These are phyloP conservation scores for Pichia sp. DNA, from an alignment of 1,139 yeast genomes.

Conservation along the genomic window DNA sequence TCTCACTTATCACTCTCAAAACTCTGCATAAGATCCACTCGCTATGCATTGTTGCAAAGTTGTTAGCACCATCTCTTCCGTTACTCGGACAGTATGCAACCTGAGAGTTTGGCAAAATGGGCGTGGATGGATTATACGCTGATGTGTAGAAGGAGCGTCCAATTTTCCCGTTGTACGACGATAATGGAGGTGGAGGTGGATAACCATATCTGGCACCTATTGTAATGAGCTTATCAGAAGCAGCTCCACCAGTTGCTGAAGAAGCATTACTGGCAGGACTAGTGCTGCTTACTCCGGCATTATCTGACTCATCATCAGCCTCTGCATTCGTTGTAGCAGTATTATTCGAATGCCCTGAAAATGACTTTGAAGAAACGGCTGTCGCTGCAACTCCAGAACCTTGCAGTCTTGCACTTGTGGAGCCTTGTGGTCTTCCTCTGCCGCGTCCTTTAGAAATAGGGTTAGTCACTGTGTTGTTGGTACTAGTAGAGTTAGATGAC, in stretches of 20 bases:
- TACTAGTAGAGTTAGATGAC: background rate
- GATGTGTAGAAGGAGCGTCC: slow-evolving; percentile 32
- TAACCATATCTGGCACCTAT: slow-evolving; percentile 15
- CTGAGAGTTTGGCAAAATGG: slow-evolving; percentile 65
- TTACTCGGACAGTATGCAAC: slow-evolving; percentile 70
- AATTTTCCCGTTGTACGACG: slow-evolving; percentile 18
- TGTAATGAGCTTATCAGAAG: slow-evolving; percentile 6
- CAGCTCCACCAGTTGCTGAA: too few species aligned
- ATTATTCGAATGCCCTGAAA: background rate
- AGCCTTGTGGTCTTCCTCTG: slow-evolving; percentile 13
- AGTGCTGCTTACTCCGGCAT: background rate
- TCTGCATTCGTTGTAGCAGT: background rate
- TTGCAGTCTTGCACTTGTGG: slow-evolving; percentile 2
- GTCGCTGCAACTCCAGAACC: background rate
- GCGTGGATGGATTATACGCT: slow-evolving; percentile 54
- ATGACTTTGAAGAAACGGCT: background rate
- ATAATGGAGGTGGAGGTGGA: slow-evolving; percentile 18
- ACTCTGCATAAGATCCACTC: slow-evolving; percentile 99
- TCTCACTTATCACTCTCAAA: slow-evolving; percentile 64
- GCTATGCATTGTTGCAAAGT: slow-evolving; percentile 28
- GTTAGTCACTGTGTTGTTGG: background rate
- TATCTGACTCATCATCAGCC: background rate
- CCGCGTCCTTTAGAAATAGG: slow-evolving; percentile 3
- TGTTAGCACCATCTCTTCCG: background rate
- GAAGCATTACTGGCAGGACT: background rate